Conservation (phyloP, 345 rosid species). For the Tarenaya hassleriana region DNA sequence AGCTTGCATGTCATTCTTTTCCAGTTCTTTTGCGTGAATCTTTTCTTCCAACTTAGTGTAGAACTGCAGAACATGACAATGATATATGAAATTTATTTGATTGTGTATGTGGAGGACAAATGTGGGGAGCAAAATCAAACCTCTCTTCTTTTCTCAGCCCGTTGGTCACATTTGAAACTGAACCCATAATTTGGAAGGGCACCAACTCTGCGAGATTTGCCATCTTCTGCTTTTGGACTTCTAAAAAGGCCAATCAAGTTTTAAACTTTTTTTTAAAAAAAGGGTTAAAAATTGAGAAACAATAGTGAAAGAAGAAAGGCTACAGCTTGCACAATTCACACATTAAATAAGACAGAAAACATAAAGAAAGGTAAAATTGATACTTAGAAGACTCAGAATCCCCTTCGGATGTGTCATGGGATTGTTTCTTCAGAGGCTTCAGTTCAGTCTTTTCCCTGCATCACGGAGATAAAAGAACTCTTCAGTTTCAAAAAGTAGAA, state of each 20-base stretch:
- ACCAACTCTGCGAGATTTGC: conserved; percentile 56
- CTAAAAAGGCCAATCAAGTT: conserved; percentile 40
- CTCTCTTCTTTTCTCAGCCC: conserved; percentile 99
- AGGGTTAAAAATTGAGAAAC: conserved; percentile 11
- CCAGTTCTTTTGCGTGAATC: conserved; percentile 89
- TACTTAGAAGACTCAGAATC: conserved; percentile 61
- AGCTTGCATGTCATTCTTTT: conserved; percentile 70
- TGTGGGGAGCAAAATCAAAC: conserved; percentile 35
- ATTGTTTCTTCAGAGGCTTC: conserved; percentile 53
- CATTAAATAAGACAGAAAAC: conserved; percentile 18
- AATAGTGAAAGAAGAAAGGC: conserved; percentile 17
- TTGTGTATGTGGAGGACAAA: conserved; percentile 1
- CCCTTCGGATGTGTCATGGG: conserved; percentile 46
- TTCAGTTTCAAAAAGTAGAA: conserved; percentile 9
- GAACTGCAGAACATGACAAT: conserved; percentile 46
- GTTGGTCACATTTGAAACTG: conserved; percentile 92
- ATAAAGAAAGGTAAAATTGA: conserved; percentile 39
- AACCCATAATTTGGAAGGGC: conserved; percentile 93
- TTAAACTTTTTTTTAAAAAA: conserved; percentile 16
- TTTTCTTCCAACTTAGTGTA: conserved; percentile 94
- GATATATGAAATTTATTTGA: conserved; percentile 4
- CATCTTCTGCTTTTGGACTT: conserved; percentile 62
- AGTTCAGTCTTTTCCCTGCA: conserved; percentile 60
- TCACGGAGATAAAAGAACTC: conserved; percentile 11
- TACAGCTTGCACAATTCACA: not conserved